Percentiles rank a stretch among this genome's conserved stretches.
Conservation (phyloP, 257 asterid genomes). For the Nemophila menziesii region DNA sequence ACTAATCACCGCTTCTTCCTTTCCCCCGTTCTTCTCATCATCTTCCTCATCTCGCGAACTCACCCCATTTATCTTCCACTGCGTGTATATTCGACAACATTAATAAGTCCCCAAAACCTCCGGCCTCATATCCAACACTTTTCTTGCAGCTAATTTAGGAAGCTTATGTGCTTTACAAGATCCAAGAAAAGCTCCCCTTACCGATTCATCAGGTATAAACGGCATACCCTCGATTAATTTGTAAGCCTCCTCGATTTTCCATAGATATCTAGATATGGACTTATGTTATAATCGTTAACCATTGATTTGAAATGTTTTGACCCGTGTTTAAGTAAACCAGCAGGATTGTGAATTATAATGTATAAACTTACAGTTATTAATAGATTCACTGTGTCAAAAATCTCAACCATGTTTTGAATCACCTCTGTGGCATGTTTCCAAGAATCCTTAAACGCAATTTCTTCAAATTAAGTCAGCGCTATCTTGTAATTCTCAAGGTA, state of each 20-base stretch:
- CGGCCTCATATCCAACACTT: constrained; percentile 44
- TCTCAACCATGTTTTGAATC: no score
- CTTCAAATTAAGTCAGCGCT: no score
- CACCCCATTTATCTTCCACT: constrained; percentile 72
- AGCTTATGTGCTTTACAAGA: constrained; percentile 71
- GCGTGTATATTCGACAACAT: constrained; percentile 67
- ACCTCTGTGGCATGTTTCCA: no score
- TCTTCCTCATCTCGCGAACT: constrained; percentile 54
- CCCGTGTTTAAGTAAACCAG: constrained; percentile 79
- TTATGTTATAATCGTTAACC: constrained; percentile 28
- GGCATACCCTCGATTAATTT: constrained; percentile 67
- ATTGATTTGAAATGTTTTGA: constrained; percentile 43
- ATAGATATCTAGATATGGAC: constrained; percentile 60
- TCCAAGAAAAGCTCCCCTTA: constrained; percentile 88
- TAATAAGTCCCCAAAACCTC: constrained; percentile 50
- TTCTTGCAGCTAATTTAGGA: constrained; percentile 33
- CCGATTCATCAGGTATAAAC: constrained; percentile 59
- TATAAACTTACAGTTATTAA: no score
- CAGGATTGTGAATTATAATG: no score
- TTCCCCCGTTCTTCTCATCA: constrained; percentile 56
- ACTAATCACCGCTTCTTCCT: constrained; percentile 78
- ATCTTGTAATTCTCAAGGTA: no score
- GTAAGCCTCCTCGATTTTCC: constrained; percentile 77
- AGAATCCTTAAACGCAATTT: no score
- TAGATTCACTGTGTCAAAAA: no score